These are phyloP conservation scores for Pleoardoris graminearum DNA, from an alignment of 2,329 filamentous ascomycete species.

Conservation along the genomic window DNA sequence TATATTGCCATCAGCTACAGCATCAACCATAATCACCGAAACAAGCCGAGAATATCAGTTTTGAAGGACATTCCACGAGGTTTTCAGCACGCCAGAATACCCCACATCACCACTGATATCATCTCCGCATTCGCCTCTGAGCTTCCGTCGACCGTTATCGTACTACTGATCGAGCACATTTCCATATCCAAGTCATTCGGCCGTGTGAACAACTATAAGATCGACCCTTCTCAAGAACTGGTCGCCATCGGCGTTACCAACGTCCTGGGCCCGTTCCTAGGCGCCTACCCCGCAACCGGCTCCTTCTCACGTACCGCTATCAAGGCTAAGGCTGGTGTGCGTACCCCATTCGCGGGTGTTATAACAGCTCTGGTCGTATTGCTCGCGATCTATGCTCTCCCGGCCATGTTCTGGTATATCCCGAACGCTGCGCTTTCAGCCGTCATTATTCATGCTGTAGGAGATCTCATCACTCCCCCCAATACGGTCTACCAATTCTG, in stretches of 20 bases:
- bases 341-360: conserved; percentile 86
- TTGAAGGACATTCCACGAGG: conserved; percentile 79
- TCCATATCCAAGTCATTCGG: conserved; percentile 97
- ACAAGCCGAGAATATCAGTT: conserved; percentile 70
- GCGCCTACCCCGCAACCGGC: conserved; percentile 88
- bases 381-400: conserved; percentile 85
- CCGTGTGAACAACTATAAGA: conserved; percentile 92
- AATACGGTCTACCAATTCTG: conserved; percentile 95
- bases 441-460: conserved; percentile 95
- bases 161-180: conserved; percentile 96
- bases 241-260: conserved; percentile 91
- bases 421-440: conserved; percentile 78
- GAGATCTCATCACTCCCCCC: conserved; percentile 87
- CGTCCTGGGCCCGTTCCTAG: conserved; percentile 85
- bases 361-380: conserved; percentile 86
- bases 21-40: conserved; percentile 66
- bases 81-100: conserved; percentile 78
- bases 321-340: conserved; percentile 94
- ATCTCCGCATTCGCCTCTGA: conserved; percentile 70
- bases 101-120: conserved; percentile 67
- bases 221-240: conserved; percentile 93
- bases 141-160: conserved; percentile 84
- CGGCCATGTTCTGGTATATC: conserved; percentile 93
- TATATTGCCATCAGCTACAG: conserved; percentile 89
- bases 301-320: conserved; percentile 97